Evolutionary conservation across 805 yeast species (phyloP).

Genomic region (Candida nemodendra): DNA sequence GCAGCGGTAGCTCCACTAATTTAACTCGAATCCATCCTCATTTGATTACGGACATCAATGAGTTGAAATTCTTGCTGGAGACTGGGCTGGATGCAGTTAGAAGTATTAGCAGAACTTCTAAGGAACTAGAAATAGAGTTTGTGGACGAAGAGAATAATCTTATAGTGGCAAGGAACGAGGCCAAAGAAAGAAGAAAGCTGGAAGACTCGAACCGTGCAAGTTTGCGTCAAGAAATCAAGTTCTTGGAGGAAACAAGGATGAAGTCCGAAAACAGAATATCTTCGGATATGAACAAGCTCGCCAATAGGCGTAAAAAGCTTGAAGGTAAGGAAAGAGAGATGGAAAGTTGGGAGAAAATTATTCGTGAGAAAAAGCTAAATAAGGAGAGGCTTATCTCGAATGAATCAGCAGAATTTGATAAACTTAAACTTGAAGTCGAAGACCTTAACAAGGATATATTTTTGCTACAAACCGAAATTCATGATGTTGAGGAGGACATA

Average conservation of each 20-base stretch:
- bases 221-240: slow-evolving; percentile 40
- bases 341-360: slow-evolving; percentile 31
- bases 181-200: slow-evolving; percentile 38
- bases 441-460: slow-evolving; percentile 29
- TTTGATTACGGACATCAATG: slow-evolving; percentile 40
- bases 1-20: slow-evolving; percentile 1
- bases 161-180: slow-evolving; percentile 35
- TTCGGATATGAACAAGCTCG: slow-evolving; percentile 32
- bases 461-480: slow-evolving; percentile 27
- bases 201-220: slow-evolving; percentile 42
- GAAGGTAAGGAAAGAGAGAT: slow-evolving; percentile 36
- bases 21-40: slow-evolving; percentile 27
- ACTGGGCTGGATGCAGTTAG: slow-evolving; percentile 42
- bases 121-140: slow-evolving; percentile 35
- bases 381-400: slow-evolving; percentile 13
- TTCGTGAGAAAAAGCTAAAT: slow-evolving; percentile 25
- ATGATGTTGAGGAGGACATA: slow-evolving; percentile 33
- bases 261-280: slow-evolving; percentile 35
- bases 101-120: slow-evolving; percentile 33
- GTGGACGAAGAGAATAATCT: slow-evolving; percentile 38
- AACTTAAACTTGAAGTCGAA: slow-evolving; percentile 23
- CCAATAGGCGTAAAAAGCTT: slow-evolving; percentile 29
- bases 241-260: slow-evolving; percentile 41
- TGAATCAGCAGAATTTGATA: slow-evolving; percentile 19
- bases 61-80: slow-evolving; percentile 40